Evolutionary conservation across 177 flowering plant species (phyloP), one percentile per base, ranked within the genome.

Genomic region (Vitis hybrid): DNA sequence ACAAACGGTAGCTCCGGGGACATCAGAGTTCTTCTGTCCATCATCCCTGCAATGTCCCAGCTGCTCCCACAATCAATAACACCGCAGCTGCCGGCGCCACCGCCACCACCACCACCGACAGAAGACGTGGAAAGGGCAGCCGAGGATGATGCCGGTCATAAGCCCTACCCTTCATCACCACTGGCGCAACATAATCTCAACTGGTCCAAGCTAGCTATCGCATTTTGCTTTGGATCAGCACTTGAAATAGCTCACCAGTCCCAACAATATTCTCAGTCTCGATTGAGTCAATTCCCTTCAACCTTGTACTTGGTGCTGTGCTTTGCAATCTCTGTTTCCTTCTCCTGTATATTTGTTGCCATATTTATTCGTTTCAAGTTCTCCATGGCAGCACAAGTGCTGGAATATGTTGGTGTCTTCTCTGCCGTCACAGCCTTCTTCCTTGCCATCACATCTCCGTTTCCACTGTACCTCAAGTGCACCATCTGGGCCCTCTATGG

Each of bases 391-490:
- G 49, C 65, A n/a, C 51, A 44, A 3, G 20, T 62, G 13, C 51
- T 38, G 8, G 65, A 62, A 18, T 51, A 33, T 12, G 20, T 38
- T 31, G 44, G 65, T n/a, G 50, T 62, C 18, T 44, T 62, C 50
- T 38, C 38, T 38, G 65, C 50, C 7, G 20, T 18, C 2, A 38
- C 65, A 2, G 49, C 50, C 47, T 31, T 62, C 50, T 62, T 31
- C 65, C 14, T 62, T 3, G 65, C 65, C 44, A 28, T 62, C 20
- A 38, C 65, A 31, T 31, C 38, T 62, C 65, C 51, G 12, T 7
- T 62, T 15, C 65, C 65, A 2, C 50, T 14, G 51, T 31, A 8
- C 18, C 51, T 38, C 18, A 62, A 62, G 20, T 38, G 18, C 51
- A 33, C 18, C 50, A 62, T 49, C 19, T 19, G 19, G 19, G 19